Evolutionary conservation across 768 basidiomycete genomes (phyloP), one percentile per base, ranked within the genome.

Genomic region (Lactarius akahatsu): DNA sequence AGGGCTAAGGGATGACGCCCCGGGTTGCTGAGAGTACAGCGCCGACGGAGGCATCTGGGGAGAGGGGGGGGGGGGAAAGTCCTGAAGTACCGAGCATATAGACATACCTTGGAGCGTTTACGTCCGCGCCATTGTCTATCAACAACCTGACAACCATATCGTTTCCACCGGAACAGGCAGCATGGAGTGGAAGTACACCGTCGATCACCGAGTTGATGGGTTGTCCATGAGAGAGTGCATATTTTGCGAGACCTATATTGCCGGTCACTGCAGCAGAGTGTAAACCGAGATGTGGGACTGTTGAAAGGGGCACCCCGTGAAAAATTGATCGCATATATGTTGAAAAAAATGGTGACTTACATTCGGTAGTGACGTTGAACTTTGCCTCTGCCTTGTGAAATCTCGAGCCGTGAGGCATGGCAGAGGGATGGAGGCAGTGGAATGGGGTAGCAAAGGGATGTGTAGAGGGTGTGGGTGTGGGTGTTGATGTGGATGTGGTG

Each of bases 171-270:
- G 94, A 91, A 71, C 88, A 92, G 2, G 96, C 97, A 4, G 94
- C 96, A 74, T 99, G 97, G 10, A 99, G 82, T 3, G 97, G 96
- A n/a, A 97, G 86, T 3, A 99, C 91, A 41, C 97, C 97, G 74
- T 96, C 93, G 61, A 98, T 85, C 38, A 97, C 93, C 5, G 94
- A 92, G 77, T 99, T 98, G 77, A 96, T 87, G 11, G 97, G 96
- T 73, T 98, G 97, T 9, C 96, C 96, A 72, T 96, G 90, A 2
- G 88, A 86, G 28, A 99, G 83, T 2, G 97, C 97, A 76, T 94
- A 97, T 75, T 90, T 89, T 65, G 94, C 95, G 67, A 96, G 88
- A 4, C 94, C 96, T 60, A 96, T 82, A 76, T 99, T 94, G 61
- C 96, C 96, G 32, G 88, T 86, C 5, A 85, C 87, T 16, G 90